Percentiles rank a stretch among this genome's conserved stretches.
phyloP scores from a whole-genome alignment of 1,139 yeast species.

The Pichia kudriavzevii region DNA sequence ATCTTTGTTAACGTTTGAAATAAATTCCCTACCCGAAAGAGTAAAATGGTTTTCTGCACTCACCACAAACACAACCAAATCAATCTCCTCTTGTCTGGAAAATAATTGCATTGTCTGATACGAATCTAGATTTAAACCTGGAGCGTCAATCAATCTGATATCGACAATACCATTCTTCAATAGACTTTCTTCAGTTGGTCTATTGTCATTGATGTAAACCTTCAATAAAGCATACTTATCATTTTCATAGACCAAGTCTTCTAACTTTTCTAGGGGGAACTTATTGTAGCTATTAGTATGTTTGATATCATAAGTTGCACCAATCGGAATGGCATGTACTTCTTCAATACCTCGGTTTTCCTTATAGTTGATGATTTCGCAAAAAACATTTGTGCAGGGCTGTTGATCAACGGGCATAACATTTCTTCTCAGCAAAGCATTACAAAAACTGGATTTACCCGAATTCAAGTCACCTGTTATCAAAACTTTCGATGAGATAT shows the following conservation, averaged over 20 bases:
- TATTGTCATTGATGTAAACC: slow-evolving; percentile 71
- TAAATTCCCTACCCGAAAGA: slow-evolving; percentile 87
- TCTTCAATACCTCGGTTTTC: slow-evolving; percentile 75
- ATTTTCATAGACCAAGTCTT: slow-evolving; percentile 64
- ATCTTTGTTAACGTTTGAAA: slow-evolving; percentile 84
- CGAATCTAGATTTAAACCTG: slow-evolving; percentile 90
- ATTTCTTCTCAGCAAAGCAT: slow-evolving; percentile 71
- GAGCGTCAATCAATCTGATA: slow-evolving; percentile 90
- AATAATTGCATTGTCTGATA: slow-evolving; percentile 93
- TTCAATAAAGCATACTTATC: slow-evolving; percentile 68
- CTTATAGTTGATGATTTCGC: slow-evolving; percentile 83
- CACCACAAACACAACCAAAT: slow-evolving; percentile 90
- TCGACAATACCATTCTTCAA: slow-evolving; percentile 88
- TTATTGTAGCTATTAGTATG: slow-evolving; percentile 62
- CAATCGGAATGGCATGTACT: slow-evolving; percentile 85
- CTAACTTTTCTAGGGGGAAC: slow-evolving; percentile 48
- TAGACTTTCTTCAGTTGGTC: slow-evolving; percentile 64
- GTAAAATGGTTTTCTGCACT: slow-evolving; percentile 96
- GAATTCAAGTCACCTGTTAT: slow-evolving; percentile 97
- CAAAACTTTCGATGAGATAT: slow-evolving; percentile 86
- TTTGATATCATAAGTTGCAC: slow-evolving; percentile 45
- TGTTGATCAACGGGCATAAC: slow-evolving; percentile 94
- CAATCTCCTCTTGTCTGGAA: slow-evolving; percentile 95
- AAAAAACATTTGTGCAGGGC: slow-evolving; percentile 94
- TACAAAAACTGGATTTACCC: slow-evolving; percentile 94